Percentiles rank a stretch among this genome's conserved stretches.
These are phyloP conservation scores for Apiospora saccharicola DNA, from an alignment of 2,329 filamentous ascomycete species.

Conservation along the genomic window DNA sequence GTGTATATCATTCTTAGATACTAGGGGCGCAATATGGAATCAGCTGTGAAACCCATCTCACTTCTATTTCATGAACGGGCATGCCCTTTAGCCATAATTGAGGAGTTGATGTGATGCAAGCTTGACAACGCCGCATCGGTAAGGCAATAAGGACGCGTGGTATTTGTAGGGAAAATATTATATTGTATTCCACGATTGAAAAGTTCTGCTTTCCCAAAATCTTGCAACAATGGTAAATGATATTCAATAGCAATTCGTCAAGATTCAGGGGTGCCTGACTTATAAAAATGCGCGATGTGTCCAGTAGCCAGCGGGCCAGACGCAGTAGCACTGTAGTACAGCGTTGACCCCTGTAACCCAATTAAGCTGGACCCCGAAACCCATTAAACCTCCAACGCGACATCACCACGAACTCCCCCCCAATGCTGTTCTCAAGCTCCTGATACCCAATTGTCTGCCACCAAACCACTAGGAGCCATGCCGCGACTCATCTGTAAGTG, in stretches of 20 bases:
- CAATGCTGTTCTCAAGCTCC: constrained; percentile 8
- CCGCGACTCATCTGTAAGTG: constrained; percentile 61
- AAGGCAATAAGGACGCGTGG: neutral
- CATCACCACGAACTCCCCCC: neutral
- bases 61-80: neutral
- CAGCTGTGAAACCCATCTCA: neutral
- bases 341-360: neutral
- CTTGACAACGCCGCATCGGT: neutral
- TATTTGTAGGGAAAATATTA: neutral
- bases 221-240: neutral
- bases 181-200: neutral
- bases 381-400: constrained; percentile 19
- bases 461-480: constrained; percentile 46
- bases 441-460: constrained; percentile 3
- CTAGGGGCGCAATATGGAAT: neutral
- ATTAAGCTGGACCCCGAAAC: constrained; percentile 19
- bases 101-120: neutral
- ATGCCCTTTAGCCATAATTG: neutral
- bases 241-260: neutral
- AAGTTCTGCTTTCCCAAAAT: neutral
- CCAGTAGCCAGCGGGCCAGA: neutral
- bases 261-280: neutral
- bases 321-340: neutral
- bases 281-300: constrained; percentile 17
- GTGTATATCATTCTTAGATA: constrained; percentile 22